These are phyloP conservation scores for Phaeosphaeriaceae sp. DNA, from an alignment of 2,329 filamentous ascomycete genomes.

Conservation along the genomic window DNA sequence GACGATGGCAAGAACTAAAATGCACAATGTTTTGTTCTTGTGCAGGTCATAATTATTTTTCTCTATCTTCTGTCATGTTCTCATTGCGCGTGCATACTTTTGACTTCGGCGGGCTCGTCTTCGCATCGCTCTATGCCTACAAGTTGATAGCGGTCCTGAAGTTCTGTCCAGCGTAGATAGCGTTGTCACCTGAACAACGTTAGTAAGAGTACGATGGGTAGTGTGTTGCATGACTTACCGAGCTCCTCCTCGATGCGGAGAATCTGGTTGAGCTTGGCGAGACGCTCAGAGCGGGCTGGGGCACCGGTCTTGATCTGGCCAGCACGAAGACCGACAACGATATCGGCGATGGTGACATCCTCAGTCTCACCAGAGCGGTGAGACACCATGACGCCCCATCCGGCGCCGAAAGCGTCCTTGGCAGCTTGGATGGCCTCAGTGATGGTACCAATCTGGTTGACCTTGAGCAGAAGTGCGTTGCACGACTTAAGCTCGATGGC, in stretches of 20 bases:
- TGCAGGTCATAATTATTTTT: not conserved
- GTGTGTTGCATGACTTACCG: slow-evolving; percentile 13
- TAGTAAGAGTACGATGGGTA: not conserved
- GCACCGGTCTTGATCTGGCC: slow-evolving; percentile 77
- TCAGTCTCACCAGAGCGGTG: slow-evolving; percentile 99
- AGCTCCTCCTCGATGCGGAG: slow-evolving; percentile 99
- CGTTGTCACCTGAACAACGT: slow-evolving; percentile 63
- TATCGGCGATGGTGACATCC: slow-evolving; percentile 98
- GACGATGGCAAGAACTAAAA: not conserved
- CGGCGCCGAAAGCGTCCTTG: slow-evolving; percentile 93
- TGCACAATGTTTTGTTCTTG: not conserved
- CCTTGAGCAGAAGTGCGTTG: slow-evolving; percentile 98
- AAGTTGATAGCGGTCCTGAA: slow-evolving; percentile 92
- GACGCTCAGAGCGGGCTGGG: slow-evolving; percentile 93
- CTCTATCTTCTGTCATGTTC: not conserved
- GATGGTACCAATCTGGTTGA: slow-evolving; percentile 99
- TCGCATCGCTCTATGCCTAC: slow-evolving; percentile 16
- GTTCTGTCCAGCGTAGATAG: slow-evolving; percentile 87
- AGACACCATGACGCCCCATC: slow-evolving; percentile 99
- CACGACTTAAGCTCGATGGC: slow-evolving; percentile 98
- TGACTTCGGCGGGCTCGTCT: not conserved
- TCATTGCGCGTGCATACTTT: not conserved
- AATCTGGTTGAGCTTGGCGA: slow-evolving; percentile 99
- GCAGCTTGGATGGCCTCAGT: slow-evolving; percentile 99
- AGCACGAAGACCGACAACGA: slow-evolving; percentile 93